Evolutionary conservation across 1,284 basidiomycete species (phyloP), one percentile per base, ranked within the genome.

Genomic region (Ustilago nuda): DNA sequence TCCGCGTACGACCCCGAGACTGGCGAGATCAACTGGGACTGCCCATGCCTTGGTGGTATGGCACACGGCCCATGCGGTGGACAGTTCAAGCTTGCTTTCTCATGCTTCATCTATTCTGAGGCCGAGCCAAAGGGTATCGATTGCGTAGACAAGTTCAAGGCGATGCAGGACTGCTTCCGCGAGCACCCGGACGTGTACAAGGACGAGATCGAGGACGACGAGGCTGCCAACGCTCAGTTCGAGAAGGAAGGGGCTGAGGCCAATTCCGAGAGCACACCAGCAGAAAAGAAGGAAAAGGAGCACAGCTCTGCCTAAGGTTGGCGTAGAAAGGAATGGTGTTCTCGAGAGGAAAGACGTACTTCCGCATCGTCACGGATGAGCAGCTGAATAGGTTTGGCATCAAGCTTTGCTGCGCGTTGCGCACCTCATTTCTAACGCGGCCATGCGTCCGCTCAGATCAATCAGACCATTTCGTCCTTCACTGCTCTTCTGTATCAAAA

Each of bases 91-190:
- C 92, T 92, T 72, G 96, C 97, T 0, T 99, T 99, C 88, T 94
- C 94, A 46, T 99, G 96, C 88, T 99, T 99, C 82, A 91, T 99
- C 5, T 93, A 91, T 87, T 95, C 93, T 9, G 94, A 98, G 85
- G 90, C 91, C 63, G 97, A 99, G 83, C 96, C 96, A 2, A 99
- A 99, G 88, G 96, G 96, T 9, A 93, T 98, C 66, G 93, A 99
- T 82, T 99, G 96, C 81, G 93, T 99, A 23, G 97, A 98, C 80
- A 94, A 93, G 88, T 99, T 99, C 90, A 93, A 95, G 88, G 91
- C 88, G 19, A 99, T 99, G 96, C 96, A 99, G 87, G 92, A 93
- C 76, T 99, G 96, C 89, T 99, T 99, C 89, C 91, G 94, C 81
- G 91, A 91, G 79, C 94, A 99, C 87, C 97, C 96, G 0, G 96